Conservation (phyloP, 371 early-diverging fungal species). For the Mortierella sp. region DNA sequence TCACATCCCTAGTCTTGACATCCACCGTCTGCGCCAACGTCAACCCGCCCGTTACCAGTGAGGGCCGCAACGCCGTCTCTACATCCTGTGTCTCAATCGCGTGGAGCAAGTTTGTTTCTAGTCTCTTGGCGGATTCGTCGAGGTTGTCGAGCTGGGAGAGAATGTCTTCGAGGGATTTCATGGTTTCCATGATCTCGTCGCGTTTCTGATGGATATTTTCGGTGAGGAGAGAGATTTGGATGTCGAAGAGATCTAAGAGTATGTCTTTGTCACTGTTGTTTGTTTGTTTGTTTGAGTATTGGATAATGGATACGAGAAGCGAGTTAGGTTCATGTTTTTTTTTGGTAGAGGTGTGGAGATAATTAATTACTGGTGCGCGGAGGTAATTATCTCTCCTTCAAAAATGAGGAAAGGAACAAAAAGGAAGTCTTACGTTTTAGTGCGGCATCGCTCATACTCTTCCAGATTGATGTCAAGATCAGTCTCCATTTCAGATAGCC, state of each 20-base stretch:
- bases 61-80: conserved; percentile 26
- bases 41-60: conserved; percentile 17
- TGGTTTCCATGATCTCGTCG: conserved; percentile 3
- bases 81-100: conserved; percentile 28
- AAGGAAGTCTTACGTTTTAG: neutral
- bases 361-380: neutral
- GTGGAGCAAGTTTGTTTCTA: conserved; percentile 2
- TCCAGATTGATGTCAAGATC: neutral
- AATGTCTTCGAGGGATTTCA: conserved; percentile 16
- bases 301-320: no score
- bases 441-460: neutral
- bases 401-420: neutral
- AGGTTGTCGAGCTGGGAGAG: conserved; percentile 24
- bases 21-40: conserved; percentile 43
- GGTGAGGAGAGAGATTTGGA: neutral
- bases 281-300: no score
- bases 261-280: conserved; percentile 2
- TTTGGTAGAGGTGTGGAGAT: neutral
- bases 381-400: no score
- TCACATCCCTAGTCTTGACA: conserved; percentile 39
- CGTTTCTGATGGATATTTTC: neutral
- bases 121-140: conserved; percentile 25
- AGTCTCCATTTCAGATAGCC: neutral
- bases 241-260: conserved; percentile 7
- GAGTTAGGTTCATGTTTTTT: no score